Evolutionary conservation across 495 filamentous ascomycete species (phyloP).

Genomic region (Daldinia vernicosa): DNA sequence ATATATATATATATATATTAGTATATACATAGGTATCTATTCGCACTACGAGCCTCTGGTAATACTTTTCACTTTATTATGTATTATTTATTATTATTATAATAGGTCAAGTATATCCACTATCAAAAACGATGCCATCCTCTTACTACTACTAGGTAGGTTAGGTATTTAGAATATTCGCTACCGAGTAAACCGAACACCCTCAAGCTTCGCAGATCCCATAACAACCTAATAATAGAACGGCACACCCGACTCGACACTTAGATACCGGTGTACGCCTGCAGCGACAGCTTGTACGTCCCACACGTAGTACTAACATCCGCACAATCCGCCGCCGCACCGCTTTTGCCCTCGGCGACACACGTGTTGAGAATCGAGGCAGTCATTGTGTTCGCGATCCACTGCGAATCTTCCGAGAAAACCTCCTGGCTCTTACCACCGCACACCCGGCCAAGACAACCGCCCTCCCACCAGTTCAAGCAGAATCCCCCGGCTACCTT

Average conservation of each 20-base stretch:
- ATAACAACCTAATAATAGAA: background rate
- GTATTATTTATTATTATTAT: no score
- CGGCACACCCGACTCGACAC: background rate
- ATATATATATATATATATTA: background rate
- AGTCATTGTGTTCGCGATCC: slow-evolving; percentile 11
- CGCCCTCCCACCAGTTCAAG: slow-evolving; percentile 22
- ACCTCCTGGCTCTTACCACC: slow-evolving; percentile 13
- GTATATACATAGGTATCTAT: slow-evolving; percentile 5
- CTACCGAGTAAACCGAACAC: background rate
- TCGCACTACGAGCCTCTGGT: background rate
- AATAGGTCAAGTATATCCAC: no score
- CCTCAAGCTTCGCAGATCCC: background rate
- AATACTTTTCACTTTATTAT: no score
- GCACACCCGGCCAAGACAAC: slow-evolving; percentile 8
- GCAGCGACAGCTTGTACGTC: slow-evolving; percentile 7
- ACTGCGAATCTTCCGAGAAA: background rate
- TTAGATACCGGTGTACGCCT: slow-evolving; percentile 2
- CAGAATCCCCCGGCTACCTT: slow-evolving; percentile 5
- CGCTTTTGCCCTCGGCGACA: slow-evolving; percentile 4
- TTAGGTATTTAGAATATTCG: background rate
- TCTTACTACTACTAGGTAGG: background rate
- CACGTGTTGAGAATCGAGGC: slow-evolving; percentile 9
- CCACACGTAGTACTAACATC: slow-evolving; percentile 18
- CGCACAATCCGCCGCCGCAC: background rate
- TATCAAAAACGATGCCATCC: no score